phyloP scores from a whole-genome alignment of 164 flowering plant species.

The Protea cynaroides region DNA sequence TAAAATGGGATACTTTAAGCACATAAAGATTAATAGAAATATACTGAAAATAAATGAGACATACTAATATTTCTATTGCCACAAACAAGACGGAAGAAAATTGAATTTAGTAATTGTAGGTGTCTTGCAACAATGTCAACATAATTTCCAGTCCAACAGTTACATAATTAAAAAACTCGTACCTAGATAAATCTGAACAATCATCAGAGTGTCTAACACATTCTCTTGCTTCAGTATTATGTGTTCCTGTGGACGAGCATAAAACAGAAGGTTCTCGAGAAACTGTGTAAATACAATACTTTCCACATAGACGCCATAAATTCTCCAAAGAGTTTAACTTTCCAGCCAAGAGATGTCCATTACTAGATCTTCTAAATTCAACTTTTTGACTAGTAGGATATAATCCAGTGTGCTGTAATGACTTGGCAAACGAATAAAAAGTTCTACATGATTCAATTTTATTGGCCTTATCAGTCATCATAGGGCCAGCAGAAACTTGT shows the following conservation, averaged over 20 bases:
- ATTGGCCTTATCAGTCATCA: constrained; percentile 22
- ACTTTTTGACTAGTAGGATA: constrained; percentile 21
- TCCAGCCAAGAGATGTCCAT: constrained; percentile 21
- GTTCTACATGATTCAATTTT: constrained; percentile 26
- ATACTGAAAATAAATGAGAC: too few relatives aligned
- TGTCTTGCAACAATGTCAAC: too few relatives aligned
- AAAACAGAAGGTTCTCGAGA: constrained; percentile 27
- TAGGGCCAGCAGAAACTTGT: constrained; percentile 33
- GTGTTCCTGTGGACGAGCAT: constrained; percentile 46
- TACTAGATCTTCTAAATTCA: constrained; percentile 26
- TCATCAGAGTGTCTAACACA: constrained; percentile 31
- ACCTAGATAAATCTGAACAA: constrained; percentile 45
- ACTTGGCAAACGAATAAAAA: constrained; percentile 31
- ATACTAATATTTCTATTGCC: too few relatives aligned
- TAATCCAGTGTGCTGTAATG: constrained; percentile 25
- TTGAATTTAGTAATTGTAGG: too few relatives aligned
- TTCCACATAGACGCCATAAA: constrained; percentile 23
- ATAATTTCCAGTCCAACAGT: too few relatives aligned
- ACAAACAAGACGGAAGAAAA: too few relatives aligned
- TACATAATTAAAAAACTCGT: constrained; percentile 1
- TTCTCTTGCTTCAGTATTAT: constrained; percentile 42
- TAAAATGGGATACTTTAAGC: too few relatives aligned
- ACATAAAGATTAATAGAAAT: too few relatives aligned
- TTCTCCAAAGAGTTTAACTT: constrained; percentile 22
- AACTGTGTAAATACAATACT: constrained; percentile 15